Evolutionary conservation across 176 grass and related monocot genomes (phyloP).

Genomic region (Dactylis glomerata): DNA sequence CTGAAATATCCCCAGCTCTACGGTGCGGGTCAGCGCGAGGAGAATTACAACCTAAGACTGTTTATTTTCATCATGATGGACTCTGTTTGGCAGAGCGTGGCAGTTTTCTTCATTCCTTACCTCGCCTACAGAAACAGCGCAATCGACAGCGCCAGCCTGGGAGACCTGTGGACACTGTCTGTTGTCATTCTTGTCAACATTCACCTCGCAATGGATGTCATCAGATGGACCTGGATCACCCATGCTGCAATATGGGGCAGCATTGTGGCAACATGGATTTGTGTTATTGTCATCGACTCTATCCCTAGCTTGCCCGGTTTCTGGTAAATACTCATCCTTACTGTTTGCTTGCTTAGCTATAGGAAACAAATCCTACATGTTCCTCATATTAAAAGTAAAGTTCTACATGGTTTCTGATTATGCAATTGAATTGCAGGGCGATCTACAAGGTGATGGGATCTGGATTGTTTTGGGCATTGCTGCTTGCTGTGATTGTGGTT

Average conservation of each 20-base stretch:
- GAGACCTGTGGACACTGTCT: conserved; percentile 77
- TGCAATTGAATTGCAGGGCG: conserved; percentile 61
- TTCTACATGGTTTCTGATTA: conserved; percentile 26
- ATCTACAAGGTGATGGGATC: conserved; percentile 75
- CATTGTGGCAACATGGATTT: conserved; percentile 81
- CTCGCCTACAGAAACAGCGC: conserved; percentile 75
- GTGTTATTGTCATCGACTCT: conserved; percentile 82
- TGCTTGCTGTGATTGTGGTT: conserved; percentile 59
- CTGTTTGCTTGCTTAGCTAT: conserved; percentile 1
- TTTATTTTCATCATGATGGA: conserved; percentile 86
- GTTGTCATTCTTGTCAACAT: conserved; percentile 96
- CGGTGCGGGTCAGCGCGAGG: conserved; percentile 71
- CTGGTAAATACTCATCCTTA: conserved; percentile 49
- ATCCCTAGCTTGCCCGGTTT: conserved; percentile 66
- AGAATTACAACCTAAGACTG: conserved; percentile 87
- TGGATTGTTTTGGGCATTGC: conserved; percentile 76
- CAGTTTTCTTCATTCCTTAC: conserved; percentile 85
- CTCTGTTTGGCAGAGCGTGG: conserved; percentile 81
- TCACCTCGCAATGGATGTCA: conserved; percentile 83
- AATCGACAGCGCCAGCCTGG: conserved; percentile 66
- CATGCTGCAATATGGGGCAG: conserved; percentile 89
- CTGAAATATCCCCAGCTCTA: conserved; percentile 88
- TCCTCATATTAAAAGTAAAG: not conserved
- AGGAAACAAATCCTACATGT: not conserved
- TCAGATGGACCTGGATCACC: conserved; percentile 89